Conservation (phyloP, 2,329 filamentous ascomycete genomes). For the Claviceps maximensis region DNA sequence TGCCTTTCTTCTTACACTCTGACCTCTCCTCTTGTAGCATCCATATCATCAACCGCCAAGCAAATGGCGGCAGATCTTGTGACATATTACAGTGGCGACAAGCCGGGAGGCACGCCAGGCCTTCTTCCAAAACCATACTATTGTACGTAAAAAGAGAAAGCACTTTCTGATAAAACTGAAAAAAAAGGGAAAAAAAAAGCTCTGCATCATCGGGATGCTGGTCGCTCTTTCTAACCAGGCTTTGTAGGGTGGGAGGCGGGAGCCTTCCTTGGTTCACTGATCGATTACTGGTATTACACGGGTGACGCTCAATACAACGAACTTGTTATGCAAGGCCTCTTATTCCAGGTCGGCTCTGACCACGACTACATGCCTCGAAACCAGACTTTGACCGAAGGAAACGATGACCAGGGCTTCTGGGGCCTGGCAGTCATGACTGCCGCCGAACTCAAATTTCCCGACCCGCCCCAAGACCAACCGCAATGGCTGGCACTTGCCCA, state of each 20-base stretch:
- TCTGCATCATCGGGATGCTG: not conserved
- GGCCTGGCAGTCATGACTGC: conserved; percentile 57
- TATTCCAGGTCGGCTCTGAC: conserved; percentile 60
- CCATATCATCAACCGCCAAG: conserved; percentile 34
- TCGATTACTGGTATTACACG: conserved; percentile 81
- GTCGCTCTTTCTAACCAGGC: conserved; percentile 1
- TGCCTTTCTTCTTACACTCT: not conserved
- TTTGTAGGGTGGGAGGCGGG: conserved; percentile 56
- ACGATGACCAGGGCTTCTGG: conserved; percentile 69
- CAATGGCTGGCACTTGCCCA: conserved; percentile 62
- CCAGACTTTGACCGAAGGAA: conserved; percentile 54
- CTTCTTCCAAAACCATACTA: conserved; percentile 41
- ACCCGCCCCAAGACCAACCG: conserved; percentile 41
- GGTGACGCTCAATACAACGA: conserved; percentile 60
- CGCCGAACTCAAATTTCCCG: conserved; percentile 53
- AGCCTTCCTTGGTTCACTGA: conserved; percentile 55
- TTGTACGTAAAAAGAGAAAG: conserved; percentile 24
- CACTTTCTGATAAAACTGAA: not conserved
- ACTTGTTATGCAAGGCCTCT: conserved; percentile 51
- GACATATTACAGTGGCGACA: conserved; percentile 29
- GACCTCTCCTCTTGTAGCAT: conserved; percentile 24
- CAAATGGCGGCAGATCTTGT: conserved; percentile 38
- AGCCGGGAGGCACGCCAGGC: conserved; percentile 37
- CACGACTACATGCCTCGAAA: conserved; percentile 68
- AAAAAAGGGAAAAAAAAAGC: not conserved